Conservation (phyloP, 805 yeast species). For the Wilhelminamyces savonicus region DNA sequence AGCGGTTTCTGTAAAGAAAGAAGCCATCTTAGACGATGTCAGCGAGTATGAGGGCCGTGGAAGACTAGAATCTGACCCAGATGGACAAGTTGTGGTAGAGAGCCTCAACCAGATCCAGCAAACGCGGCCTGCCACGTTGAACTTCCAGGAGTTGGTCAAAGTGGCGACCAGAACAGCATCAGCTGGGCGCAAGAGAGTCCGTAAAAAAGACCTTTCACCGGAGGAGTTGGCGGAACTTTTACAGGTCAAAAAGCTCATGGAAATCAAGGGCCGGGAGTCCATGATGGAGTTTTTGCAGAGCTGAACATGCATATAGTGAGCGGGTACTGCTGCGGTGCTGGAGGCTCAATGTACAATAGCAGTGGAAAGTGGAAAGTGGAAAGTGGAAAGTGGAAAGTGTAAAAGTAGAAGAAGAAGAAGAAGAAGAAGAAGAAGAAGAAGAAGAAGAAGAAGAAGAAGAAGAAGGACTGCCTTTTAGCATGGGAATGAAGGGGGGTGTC, state of each 20-base stretch:
- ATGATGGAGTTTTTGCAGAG: conserved; percentile 52
- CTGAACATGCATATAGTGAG: too few relatives aligned
- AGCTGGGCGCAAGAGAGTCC: neutral
- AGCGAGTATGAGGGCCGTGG: conserved; percentile 17
- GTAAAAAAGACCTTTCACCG: neutral
- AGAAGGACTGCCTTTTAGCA: too few relatives aligned
- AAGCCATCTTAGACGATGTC: conserved; percentile 14
- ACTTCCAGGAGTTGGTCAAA: conserved; percentile 43
- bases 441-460: too few relatives aligned
- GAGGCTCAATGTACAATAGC: too few relatives aligned
- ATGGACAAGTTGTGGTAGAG: conserved; percentile 15
- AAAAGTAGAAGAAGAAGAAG: too few relatives aligned
- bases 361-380: too few relatives aligned
- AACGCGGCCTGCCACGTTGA: conserved; percentile 23
- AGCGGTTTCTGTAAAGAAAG: conserved; percentile 4
- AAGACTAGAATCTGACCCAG: conserved; percentile 10
- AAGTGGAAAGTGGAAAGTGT: too few relatives aligned
- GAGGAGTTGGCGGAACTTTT: conserved; percentile 45
- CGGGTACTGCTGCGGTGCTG: too few relatives aligned
- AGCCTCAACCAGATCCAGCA: conserved; percentile 24
- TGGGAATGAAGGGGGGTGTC: too few relatives aligned
- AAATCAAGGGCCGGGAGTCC: conserved; percentile 63
- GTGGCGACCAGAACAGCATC: conserved; percentile 22
- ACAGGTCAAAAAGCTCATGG: conserved; percentile 55
- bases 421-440: too few relatives aligned